Evolutionary conservation across 2,329 filamentous ascomycete genomes (phyloP), one percentile per base, ranked within the genome.

Genomic region (Colletotrichum phormii): DNA sequence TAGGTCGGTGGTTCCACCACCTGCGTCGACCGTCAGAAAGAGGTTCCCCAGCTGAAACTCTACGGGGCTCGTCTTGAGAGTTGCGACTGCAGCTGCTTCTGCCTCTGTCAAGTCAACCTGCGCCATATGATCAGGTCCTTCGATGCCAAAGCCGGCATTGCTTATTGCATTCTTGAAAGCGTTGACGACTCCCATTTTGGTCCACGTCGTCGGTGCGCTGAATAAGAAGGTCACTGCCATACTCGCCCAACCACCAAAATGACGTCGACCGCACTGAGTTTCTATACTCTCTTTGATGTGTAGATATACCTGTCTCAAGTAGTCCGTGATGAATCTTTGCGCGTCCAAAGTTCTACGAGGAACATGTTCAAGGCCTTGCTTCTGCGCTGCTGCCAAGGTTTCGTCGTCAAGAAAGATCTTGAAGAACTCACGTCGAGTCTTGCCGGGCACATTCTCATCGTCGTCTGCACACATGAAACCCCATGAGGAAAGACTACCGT

Each of bases 201-300:
- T 83, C 88, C 88, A 90, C 0, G 88, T 90, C 1, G 88, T 90
- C 0, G 89, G 89, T 0, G 89, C 87, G 58, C 86, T 88, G 78
- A 90, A 90, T 9, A 89, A 79, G 75, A 89, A 90, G 51, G 86
- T 84, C 1, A 90, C 84, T 0, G 79, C 80, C 66, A 87, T 82
- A 51, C 77, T 78, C n/a, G 76, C 77, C 87, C 87, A 89, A 12
- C 84, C 83, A 2, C 79, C 78, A 65, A 54, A 77, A 3, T 81
- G 79, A 1, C 79, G 77, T 31, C 81, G 79, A 0, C 84, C 85
- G 5, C 82, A 80, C 59, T 84, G 81, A 24, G 78, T 80, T 76
- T 81, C 84, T 15, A 87, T 82, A 0, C 81, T 84, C 49, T 86
- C 83, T 67, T 85, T 86, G 57, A 89, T 79, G 73, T 89, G 86